Evolutionary conservation across 768 basidiomycete genomes (phyloP).

Genomic region (Kwoniella sp.): DNA sequence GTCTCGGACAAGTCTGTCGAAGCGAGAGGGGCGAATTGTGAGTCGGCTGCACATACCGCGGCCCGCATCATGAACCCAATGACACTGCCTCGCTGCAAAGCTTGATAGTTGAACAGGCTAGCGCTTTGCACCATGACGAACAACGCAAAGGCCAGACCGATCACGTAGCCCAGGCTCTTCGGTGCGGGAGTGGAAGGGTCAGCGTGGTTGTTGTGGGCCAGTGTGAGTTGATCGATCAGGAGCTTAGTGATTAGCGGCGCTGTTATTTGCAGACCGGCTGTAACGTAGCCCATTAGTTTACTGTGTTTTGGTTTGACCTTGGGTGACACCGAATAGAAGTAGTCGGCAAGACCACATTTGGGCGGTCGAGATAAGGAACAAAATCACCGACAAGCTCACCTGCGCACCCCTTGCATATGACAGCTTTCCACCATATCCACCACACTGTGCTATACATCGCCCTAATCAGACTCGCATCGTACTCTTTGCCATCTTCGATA

Average conservation of each 20-base stretch:
- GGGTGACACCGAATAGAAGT: too few species aligned
- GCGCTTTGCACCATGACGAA: constrained; percentile 11
- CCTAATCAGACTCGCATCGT: constrained; percentile 40
- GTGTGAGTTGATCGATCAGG: constrained; percentile 31
- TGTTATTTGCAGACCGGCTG: constrained; percentile 18
- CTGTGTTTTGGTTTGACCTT: too few species aligned
- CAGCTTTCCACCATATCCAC: constrained; percentile 31
- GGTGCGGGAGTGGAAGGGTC: constrained; percentile 34
- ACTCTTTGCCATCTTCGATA: constrained; percentile 36
- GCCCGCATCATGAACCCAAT: constrained; percentile 29
- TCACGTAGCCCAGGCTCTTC: constrained; percentile 66
- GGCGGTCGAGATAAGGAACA: too few species aligned
- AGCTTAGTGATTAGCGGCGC: constrained; percentile 32
- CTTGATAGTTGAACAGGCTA: constrained; percentile 22
- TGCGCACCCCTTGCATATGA: constrained; percentile 18
- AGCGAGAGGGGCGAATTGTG: too few species aligned
- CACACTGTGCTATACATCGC: constrained; percentile 31
- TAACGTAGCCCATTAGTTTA: too few species aligned
- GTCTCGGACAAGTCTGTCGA: too few species aligned
- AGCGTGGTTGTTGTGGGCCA: constrained; percentile 29
- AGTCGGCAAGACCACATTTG: too few species aligned
- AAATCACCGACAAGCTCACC: constrained; percentile 15
- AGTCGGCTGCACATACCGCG: constrained; percentile 2
- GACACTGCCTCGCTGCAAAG: constrained; percentile 23
- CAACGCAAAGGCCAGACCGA: constrained; percentile 9